Base-by-base conservation (phyloP, 1,284 basidiomycete species). In the Trichosporon inkin region DNA sequence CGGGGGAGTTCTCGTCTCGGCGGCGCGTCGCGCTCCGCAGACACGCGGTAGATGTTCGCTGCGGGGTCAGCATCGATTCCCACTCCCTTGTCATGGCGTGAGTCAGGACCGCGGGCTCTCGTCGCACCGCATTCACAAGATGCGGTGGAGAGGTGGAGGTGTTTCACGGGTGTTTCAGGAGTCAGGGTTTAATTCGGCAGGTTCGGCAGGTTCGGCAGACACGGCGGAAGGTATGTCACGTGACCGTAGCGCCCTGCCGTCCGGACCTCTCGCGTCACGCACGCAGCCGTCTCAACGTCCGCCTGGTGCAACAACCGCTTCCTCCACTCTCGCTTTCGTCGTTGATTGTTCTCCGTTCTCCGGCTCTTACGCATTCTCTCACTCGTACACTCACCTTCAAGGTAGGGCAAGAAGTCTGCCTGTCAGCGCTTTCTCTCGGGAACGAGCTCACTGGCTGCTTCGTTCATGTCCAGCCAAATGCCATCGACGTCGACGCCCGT, bases 401-500 rank as follows among this genome's bases (percentile, higher is more conserved):
- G 57, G 37, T 69, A 67, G 11, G 68, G 68, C 4, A 67, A 38
- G 57, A 68, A 68, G 58, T 67, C 67, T 53, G 67, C 66, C 63
- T 4, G 28, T 32, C 28, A 32, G 28, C 28, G 28, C 28, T 32
- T 32, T 4, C 28, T 32, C 28, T 32, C 28, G 28, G 5, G 28
- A 32, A 32, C 28, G 28, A 8, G 28, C 28, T 32, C 28, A 32
- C 28, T 32, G 28, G 28, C 28, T 65, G 87, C 87, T 68, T 88
- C 85, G 51, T 68, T 71, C 68, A 69, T 71, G 72, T 89, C 88
- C 0, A 88, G 79, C 88, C 88, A 89, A 55, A 88, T 83, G 4
- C 86, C 70, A 62, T 39, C 39, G 16, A 66, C 64, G 37, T 66
- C 56, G 36, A 68, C 58, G 4, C 66, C 66, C 20, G 6, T 51